A percentile compares a stretch with the other conserved stretches of the same genome.
phyloP scores from a whole-genome alignment of 179 eudicot species.

The Beta macrorhiza region DNA sequence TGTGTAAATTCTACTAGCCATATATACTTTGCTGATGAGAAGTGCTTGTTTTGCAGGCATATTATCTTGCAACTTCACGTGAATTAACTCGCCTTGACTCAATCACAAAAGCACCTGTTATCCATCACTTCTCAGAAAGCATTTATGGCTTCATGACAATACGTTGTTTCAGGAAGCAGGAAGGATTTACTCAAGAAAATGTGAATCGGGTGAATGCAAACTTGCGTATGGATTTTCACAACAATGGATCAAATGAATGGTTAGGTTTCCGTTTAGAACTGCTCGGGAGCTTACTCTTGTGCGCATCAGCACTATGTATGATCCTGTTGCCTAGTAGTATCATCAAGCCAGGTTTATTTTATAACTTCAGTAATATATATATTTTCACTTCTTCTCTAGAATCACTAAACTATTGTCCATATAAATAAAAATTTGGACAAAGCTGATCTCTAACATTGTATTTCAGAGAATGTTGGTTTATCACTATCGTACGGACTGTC shows the following conservation, averaged over 20 bases:
- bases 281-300: slow-evolving; percentile 74
- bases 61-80: slow-evolving; percentile 84
- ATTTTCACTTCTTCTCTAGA: too few species aligned
- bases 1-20: not conserved
- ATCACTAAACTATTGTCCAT: too few species aligned
- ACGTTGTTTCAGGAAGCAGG: slow-evolving; percentile 80
- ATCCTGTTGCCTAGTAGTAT: slow-evolving; percentile 79
- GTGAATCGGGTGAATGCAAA: slow-evolving; percentile 69
- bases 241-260: slow-evolving; percentile 93
- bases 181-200: slow-evolving; percentile 65
- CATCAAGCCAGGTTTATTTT: slow-evolving; percentile 69
- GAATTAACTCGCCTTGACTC: slow-evolving; percentile 96
- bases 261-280: slow-evolving; percentile 91
- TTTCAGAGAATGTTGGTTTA: slow-evolving; percentile 76
- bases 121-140: slow-evolving; percentile 95
- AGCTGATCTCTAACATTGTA: slow-evolving; percentile 14
- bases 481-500: slow-evolving; percentile 89
- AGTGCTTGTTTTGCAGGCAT: slow-evolving; percentile 52
- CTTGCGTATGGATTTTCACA: slow-evolving; percentile 94
- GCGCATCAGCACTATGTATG: slow-evolving; percentile 79
- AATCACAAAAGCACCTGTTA: slow-evolving; percentile 93
- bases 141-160: slow-evolving; percentile 94
- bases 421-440: not conserved
- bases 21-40: not conserved
- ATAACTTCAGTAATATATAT: not conserved